Evolutionary conservation across 2,329 filamentous ascomycete genomes (phyloP), one percentile per base, ranked within the genome.

Genomic region (Pseudogymnoascus sp.): DNA sequence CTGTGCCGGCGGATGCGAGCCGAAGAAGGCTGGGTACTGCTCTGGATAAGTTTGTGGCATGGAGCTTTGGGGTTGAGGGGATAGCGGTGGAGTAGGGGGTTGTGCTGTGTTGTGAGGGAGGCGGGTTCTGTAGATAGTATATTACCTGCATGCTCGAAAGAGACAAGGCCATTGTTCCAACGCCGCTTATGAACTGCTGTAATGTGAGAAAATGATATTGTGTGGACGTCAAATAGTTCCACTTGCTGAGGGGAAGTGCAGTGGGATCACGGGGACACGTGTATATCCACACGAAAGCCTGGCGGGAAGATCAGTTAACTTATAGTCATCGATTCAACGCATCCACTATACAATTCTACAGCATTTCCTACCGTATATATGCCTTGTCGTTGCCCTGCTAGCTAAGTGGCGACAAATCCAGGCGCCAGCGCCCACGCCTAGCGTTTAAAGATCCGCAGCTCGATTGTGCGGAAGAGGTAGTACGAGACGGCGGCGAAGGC

Each of bases 401-500:
- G 7, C 38, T 8, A 41, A 41, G 7, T 19, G n/a, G 11, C n/a
- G 38, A 19, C n/a, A 39, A 19, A 19, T n/a, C n/a, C 38, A 29
- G 29, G 23, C 21, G 29, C 21, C 45, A 33, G 35, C 14, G 29
- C 26, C 52, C 14, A 58, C 23, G n/a, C n/a, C 21, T 59, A 35
- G 55, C 31, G 31, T 16, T 38, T 38, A 2, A 59, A 38, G 16
- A 37, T n/a, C 1, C 35, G 31, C 29, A 59, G 8, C 41, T 6
- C 75, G 73, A 64, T 84, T 76, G 65, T 49, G 6, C 43, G 43
- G 6, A 86, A 67, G 1, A 76, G 68, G 55, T 78, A 68, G 73
- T 87, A 89, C 1, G 75, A 74, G 1, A 79, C 67, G 6, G 80
- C 74, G 1, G 83, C 72, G 68, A 90, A 87, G 0, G 76, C 78